Base-by-base conservation (phyloP, 306 rosid genomes). In the Begonia loranthoides region DNA sequence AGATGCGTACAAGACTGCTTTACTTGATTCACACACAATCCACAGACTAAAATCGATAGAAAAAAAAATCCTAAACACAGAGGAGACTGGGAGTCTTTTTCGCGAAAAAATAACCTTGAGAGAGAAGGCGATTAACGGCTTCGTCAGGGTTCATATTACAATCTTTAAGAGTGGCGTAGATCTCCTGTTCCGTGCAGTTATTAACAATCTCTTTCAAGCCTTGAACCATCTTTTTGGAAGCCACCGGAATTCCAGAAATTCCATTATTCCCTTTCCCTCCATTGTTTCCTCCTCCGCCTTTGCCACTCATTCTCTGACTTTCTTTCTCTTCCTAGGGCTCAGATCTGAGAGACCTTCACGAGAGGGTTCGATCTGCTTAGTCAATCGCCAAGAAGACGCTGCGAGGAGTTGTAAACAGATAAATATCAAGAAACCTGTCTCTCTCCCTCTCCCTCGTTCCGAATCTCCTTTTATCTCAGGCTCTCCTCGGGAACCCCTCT, bases 141-240 rank as follows among this genome's bases (percentile, higher is more conserved):
- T 92, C 99, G 62, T 92, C 76, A 50, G 99, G 99, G 94, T 92
- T 96, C 99, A 92, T 92, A 78, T 92, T 87, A 71, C 96, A 92
- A 48, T 92, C 99, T 62, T 76, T 83, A 65, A 92, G 96, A 49
- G 73, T 70, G 46, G 84, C 84, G 50, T 92, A 92, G 96, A 92
- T 87, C 99, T 92, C 99, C 64, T 66, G 73, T 34, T 92, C 99
- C 9, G 93, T 83, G 48, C 81, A 74, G 81, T 86, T 87, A 54
- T 63, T 52, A 1, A 92, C 93, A 68, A 92, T 80, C 80, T 92
- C 99, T 71, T 79, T 92, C 76, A 92, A 70, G 66, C 93, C 86
- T 62, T 74, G 93, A 7, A 92, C 99, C 75, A 87, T 78, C 79
- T 87, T 92, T 73, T 93, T 76, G 51, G 88, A 74, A 57, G 76